phyloP scores from a whole-genome alignment of 2,329 filamentous ascomycete genomes.

The Byssochlamys sp. region DNA sequence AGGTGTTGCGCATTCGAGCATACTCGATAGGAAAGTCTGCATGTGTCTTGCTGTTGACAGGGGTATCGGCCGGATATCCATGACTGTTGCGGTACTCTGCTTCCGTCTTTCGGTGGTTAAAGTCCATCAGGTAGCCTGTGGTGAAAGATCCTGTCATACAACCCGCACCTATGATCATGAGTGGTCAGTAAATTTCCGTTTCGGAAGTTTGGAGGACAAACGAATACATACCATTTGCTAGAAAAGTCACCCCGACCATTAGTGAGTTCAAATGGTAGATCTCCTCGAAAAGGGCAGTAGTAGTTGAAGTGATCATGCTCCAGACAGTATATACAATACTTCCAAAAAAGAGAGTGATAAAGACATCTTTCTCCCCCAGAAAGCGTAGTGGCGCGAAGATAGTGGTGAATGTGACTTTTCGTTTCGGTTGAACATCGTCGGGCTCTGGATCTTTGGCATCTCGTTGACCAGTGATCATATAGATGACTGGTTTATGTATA shows the following conservation, averaged over 20 bases:
- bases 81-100: constrained; percentile 24
- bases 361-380: constrained; percentile 39
- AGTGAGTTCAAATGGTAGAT: constrained; percentile 31
- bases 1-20: constrained; percentile 29
- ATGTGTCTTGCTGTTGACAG: constrained; percentile 21
- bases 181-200: neutral
- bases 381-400: constrained; percentile 33
- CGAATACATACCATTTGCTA: constrained; percentile 26
- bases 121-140: constrained; percentile 36
- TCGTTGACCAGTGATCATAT: constrained; percentile 15
- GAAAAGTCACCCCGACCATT: constrained; percentile 33
- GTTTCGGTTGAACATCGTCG: constrained; percentile 8
- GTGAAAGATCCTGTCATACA: constrained; percentile 34
- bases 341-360: constrained; percentile 36
- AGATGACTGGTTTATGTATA: constrained; percentile 33
- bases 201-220: neutral
- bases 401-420: constrained; percentile 23
- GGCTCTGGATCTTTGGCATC: constrained; percentile 8
- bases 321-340: constrained; percentile 39
- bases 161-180: constrained; percentile 18
- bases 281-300: constrained; percentile 28
- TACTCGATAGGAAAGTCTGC: constrained; percentile 35
- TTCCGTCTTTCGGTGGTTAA: constrained; percentile 25
- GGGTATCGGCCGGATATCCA: constrained; percentile 18
- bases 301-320: constrained; percentile 42